Percentiles rank a stretch among this genome's conserved stretches.
Conservation (phyloP, 208 protist genomes). For the Trypanosoma melophagium region DNA sequence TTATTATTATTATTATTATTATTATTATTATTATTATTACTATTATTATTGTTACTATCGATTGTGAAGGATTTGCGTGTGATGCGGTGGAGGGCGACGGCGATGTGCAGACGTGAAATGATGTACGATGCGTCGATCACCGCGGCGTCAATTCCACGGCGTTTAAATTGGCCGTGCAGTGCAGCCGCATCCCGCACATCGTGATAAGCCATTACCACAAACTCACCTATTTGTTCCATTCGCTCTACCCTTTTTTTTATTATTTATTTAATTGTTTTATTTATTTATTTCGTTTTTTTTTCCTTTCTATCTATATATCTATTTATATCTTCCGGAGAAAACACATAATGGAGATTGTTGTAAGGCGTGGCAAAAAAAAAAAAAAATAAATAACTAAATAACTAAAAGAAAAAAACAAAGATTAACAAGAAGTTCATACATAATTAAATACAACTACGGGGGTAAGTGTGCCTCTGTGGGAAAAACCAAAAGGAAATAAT, state of each 20-base stretch:
- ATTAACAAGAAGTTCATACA: neutral
- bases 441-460: too few relatives aligned
- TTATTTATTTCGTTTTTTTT: conserved; percentile 10
- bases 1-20: too few relatives aligned
- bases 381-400: conserved; percentile 4
- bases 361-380: neutral
- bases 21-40: neutral
- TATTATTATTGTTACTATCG: neutral
- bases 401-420: conserved; percentile 16
- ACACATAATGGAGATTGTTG: too few relatives aligned
- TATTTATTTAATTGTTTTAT: conserved; percentile 11
- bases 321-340: too few relatives aligned
- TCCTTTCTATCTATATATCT: too few relatives aligned
- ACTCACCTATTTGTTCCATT: conserved; percentile 36
- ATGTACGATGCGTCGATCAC: conserved; percentile 70
- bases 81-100: conserved; percentile 58
- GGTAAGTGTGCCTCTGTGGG: too few relatives aligned
- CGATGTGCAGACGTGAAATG: conserved; percentile 68
- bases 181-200: conserved; percentile 39
- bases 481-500: too few relatives aligned
- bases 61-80: conserved; percentile 12
- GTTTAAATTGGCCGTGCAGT: conserved; percentile 49
- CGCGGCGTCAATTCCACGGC: conserved; percentile 47
- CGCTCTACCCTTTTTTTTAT: neutral
- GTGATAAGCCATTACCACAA: conserved; percentile 52